Evolutionary conservation across 1,284 basidiomycete genomes (phyloP).

Genomic region (Agaricales sp.): DNA sequence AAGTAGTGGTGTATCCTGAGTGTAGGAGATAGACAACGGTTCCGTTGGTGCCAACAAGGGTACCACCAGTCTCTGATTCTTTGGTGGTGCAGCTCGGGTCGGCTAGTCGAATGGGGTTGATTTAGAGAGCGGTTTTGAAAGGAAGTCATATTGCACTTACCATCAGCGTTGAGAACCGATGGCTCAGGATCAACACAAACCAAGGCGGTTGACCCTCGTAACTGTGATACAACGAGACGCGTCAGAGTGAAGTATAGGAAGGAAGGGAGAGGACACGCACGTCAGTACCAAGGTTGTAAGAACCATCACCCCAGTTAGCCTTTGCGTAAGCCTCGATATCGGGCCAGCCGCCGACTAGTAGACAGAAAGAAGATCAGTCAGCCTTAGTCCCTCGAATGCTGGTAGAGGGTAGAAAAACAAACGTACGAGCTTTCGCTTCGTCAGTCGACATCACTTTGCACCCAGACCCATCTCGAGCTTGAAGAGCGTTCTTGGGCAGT

Average conservation of each 20-base stretch:
- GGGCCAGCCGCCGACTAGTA: conserved; percentile 11
- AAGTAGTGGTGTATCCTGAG: not conserved
- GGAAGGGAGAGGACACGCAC: conserved; percentile 9
- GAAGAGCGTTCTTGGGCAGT: not conserved
- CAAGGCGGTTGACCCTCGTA: conserved; percentile 1
- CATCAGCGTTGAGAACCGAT: not conserved
- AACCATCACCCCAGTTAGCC: conserved; percentile 10
- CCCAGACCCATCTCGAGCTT: not conserved
- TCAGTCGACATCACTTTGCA: not conserved
- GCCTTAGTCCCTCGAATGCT: not conserved
- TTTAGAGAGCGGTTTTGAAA: not conserved
- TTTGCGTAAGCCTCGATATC: conserved; percentile 12
- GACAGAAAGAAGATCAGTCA: too few relatives aligned
- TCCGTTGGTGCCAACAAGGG: conserved; percentile 1
- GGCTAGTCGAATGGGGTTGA: not conserved
- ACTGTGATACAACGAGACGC: conserved; percentile 4
- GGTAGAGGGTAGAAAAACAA: not conserved
- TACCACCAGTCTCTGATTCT: not conserved
- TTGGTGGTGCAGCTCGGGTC: conserved; percentile 1
- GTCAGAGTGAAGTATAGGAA: not conserved
- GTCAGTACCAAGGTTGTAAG: conserved; percentile 10
- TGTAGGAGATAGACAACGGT: not conserved
- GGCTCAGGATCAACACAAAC: conserved; percentile 2
- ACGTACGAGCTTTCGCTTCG: not conserved
- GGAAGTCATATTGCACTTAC: conserved; percentile 1